Conservation (phyloP, 208 protist species). For the Trypanosomatidae sp. region DNA sequence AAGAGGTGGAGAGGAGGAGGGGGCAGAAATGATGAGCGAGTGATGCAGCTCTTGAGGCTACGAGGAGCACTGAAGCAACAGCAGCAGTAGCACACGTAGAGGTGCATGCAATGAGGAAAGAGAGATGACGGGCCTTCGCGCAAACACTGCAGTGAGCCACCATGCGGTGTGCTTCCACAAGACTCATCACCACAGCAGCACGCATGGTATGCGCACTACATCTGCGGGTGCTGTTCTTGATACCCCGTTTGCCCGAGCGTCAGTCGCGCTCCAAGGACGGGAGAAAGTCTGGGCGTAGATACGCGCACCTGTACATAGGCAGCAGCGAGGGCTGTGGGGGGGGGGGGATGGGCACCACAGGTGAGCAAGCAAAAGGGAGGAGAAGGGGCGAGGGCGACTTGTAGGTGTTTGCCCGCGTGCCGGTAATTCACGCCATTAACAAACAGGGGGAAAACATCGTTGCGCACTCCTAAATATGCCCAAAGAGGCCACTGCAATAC, state of each 20-base stretch:
- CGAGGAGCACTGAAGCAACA: not conserved
- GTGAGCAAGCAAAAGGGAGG: not conserved
- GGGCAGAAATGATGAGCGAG: not conserved
- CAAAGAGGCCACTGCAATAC: no score
- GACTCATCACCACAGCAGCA: not conserved
- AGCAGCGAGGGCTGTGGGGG: not conserved
- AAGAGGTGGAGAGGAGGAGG: not conserved
- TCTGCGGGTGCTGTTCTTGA: not conserved
- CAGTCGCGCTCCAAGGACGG: not conserved
- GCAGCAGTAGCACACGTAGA: not conserved
- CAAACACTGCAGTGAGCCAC: not conserved
- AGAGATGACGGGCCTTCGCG: not conserved
- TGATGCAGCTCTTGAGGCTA: not conserved
- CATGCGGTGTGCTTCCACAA: not conserved
- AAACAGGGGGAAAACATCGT: no score
- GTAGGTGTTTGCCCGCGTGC: no score
- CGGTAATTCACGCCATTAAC: no score
- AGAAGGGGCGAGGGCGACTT: no score
- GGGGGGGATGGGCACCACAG: not conserved
- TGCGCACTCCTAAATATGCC: no score
- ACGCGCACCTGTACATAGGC: no score
- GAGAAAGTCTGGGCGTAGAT: not conserved
- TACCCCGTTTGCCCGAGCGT: not conserved
- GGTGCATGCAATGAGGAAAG: not conserved
- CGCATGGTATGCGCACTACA: not conserved